These are phyloP conservation scores for Beta vulgaris DNA, from an alignment of 148 eudicot species.

Conservation along the genomic window DNA sequence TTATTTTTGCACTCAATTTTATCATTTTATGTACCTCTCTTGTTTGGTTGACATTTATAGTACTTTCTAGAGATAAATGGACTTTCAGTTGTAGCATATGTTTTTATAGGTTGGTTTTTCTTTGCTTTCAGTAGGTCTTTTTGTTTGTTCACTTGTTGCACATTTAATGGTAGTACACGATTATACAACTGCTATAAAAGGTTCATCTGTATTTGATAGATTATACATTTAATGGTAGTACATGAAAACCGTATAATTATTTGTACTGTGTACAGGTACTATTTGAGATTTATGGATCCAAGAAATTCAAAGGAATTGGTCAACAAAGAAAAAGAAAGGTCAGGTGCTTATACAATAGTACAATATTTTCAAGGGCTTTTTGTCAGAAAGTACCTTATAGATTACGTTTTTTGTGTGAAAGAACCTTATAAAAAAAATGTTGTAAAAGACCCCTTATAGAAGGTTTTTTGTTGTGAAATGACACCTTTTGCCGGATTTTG, in stretches of 20 bases:
- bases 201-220: too few relatives aligned
- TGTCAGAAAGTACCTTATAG: too few relatives aligned
- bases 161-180: too few relatives aligned
- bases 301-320: conserved; percentile 73
- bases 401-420: too few relatives aligned
- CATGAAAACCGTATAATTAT: conserved; percentile 11
- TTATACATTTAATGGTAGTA: too few relatives aligned
- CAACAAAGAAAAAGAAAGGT: conserved; percentile 79
- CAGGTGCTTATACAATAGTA: conserved; percentile 20
- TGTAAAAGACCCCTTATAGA: too few relatives aligned
- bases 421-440: too few relatives aligned
- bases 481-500: too few relatives aligned
- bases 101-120: neutral
- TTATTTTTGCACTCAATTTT: conserved; percentile 10
- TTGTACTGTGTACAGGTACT: conserved; percentile 63
- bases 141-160: too few relatives aligned
- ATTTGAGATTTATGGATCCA: conserved; percentile 97
- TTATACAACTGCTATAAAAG: too few relatives aligned
- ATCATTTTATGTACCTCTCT: neutral
- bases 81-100: neutral
- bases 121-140: neutral
- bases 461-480: too few relatives aligned
- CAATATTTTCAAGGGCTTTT: neutral
- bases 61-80: neutral
- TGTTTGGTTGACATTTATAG: neutral